Conservation (phyloP, 2,329 filamentous ascomycete genomes). For the Ceratocystis smalleyi region DNA sequence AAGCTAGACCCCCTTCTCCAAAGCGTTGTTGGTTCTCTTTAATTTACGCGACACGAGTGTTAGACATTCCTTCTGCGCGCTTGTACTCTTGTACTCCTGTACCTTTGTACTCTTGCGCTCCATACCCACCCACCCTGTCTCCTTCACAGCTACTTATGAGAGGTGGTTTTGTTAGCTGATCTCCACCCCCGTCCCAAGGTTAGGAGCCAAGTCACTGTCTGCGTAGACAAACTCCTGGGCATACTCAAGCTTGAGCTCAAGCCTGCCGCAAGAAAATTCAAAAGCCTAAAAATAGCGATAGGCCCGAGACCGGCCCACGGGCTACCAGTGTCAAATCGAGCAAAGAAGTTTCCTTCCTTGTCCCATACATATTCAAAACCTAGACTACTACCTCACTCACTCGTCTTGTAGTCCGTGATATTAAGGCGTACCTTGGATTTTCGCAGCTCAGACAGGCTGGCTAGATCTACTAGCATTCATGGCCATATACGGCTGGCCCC, state of each 20-base stretch:
- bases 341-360: slow-evolving; percentile 8
- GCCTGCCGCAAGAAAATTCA: slow-evolving; percentile 13
- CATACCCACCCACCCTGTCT: background rate
- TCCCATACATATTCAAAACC: no score
- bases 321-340: slow-evolving; percentile 17
- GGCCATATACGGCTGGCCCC: slow-evolving; percentile 20
- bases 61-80: no score
- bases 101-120: no score
- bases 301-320: slow-evolving; percentile 4
- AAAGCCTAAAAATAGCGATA: slow-evolving; percentile 6
- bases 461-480: slow-evolving; percentile 18
- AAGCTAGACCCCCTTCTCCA: no score
- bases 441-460: slow-evolving; percentile 20
- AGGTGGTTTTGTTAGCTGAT: slow-evolving; percentile 10
- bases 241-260: slow-evolving; percentile 2
- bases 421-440: slow-evolving; percentile 22
- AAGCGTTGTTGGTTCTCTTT: no score
- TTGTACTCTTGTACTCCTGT: no score
- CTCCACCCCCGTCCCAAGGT: slow-evolving; percentile 16
- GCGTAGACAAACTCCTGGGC: slow-evolving; percentile 13
- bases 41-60: no score
- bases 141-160: slow-evolving; percentile 11
- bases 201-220: slow-evolving; percentile 14
- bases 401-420: slow-evolving; percentile 19
- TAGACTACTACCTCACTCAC: no score